phyloP scores from a whole-genome alignment of 169 alveolate genomes.

The Plasmodium fragile region DNA sequence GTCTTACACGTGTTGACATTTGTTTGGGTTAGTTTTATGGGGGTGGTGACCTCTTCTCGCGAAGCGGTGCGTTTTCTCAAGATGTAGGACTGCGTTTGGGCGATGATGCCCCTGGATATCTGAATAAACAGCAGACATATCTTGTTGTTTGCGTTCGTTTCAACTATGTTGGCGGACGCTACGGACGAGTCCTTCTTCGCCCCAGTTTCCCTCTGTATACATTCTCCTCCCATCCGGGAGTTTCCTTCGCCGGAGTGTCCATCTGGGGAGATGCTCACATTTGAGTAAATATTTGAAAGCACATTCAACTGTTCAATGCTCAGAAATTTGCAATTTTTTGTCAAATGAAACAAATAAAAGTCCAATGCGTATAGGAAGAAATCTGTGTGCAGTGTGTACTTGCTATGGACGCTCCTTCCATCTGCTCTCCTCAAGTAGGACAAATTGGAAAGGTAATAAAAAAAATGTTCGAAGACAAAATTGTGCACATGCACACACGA shows the following conservation, averaged over 20 bases:
- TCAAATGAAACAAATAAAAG: conserved; percentile 48
- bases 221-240: neutral
- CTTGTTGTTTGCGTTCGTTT: conserved; percentile 22
- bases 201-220: neutral
- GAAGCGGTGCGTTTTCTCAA: neutral
- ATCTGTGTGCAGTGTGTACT: conserved; percentile 50
- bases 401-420: neutral
- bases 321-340: conserved; percentile 29
- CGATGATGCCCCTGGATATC: conserved; percentile 30
- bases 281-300: conserved; percentile 32
- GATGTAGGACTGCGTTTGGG: conserved; percentile 40
- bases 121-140: conserved; percentile 49
- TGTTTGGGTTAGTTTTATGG: neutral
- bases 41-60: neutral
- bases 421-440: conserved; percentile 1
- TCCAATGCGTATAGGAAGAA: conserved; percentile 53
- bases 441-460: neutral
- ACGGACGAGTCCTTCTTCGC: neutral
- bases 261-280: conserved; percentile 31
- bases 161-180: neutral
- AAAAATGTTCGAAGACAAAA: conserved; percentile 24
- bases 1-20: conserved; percentile 32
- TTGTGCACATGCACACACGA: conserved; percentile 23
- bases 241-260: neutral
- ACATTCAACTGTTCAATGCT: conserved; percentile 33